Evolutionary conservation across 495 filamentous ascomycete genomes (phyloP), one percentile per base, ranked within the genome.

Genomic region (Cercophora scortea): DNA sequence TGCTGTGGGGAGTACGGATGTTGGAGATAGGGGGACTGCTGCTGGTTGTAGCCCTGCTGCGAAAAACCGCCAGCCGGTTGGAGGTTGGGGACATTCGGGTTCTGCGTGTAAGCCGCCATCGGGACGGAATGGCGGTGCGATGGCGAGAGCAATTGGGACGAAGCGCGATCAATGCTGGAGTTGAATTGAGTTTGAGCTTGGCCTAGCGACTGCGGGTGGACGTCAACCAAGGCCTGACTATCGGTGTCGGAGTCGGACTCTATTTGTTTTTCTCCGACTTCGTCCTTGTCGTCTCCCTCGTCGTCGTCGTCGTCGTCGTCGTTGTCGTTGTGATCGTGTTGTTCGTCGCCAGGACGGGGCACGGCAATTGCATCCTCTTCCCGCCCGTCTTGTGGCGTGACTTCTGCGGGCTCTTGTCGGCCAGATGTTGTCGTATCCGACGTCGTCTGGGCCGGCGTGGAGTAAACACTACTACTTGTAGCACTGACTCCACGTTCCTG

Each of bases 71-170:
- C 59, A 43, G 57, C 54, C 19, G 53, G 55, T 32, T 57, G 61
- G 36, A 61, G 53, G 18, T 51, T 50, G 42, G 56, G 53, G 50
- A 44, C 46, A 46, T 60, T 55, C 42, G 55, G 51, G 52, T 65
- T 64, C 19, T 66, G 63, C 11, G 59, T 58, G 66, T 74, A 62
- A 52, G 67, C 61, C 39, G 67, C 70, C 70, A 71, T 73, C 13
- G 54, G 55, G 50, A 36, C 41, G 49, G 62, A 59, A 58, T 41
- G 47, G 59, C 41, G 50, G 41, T 16, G 8, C 15, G 56, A 45
- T 44, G 46, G 35, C 46, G 42, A 35, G 47, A 42, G 45, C 32
- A 38, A 48, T 38, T 48, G 9, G n/a, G 32, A 36, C 13, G 32
- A 8, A 11, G 32, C 32, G 44, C 44, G 17, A 16, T 44, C 16